These are phyloP conservation scores for Pseudoscleropodium purum DNA, from an alignment of 225 moss, liverwort and hornwort species.

Conservation along the genomic window DNA sequence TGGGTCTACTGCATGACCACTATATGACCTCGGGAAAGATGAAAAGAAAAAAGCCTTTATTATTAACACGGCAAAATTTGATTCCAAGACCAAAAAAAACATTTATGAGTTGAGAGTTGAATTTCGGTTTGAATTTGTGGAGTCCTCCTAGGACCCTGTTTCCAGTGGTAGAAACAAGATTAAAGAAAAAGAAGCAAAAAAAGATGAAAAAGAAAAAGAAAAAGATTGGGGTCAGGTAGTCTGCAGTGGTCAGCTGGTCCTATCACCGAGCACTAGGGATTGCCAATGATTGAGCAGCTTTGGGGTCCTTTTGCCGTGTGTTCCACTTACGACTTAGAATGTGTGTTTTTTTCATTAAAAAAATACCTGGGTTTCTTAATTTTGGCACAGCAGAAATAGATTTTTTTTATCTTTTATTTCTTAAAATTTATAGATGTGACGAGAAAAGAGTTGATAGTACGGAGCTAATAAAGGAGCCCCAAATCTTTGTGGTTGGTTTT, in stretches of 20 bases:
- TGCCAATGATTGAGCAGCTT: constrained; percentile 8
- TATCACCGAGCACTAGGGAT: neutral
- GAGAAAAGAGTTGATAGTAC: neutral
- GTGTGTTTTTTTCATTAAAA: neutral
- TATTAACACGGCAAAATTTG: neutral
- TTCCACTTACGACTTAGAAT: neutral
- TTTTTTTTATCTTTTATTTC: no score
- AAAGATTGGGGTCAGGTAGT: neutral
- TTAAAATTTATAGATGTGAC: no score
- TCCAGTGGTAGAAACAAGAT: neutral
- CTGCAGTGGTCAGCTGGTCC: neutral
- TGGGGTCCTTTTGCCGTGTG: neutral
- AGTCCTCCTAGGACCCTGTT: neutral
- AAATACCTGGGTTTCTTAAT: neutral
- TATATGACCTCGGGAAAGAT: neutral
- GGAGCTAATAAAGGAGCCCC: neutral
- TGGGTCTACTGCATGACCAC: no score
- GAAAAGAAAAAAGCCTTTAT: neutral
- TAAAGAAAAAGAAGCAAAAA: no score
- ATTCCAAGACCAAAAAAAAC: neutral
- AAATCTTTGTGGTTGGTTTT: neutral
- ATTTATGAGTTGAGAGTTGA: neutral
- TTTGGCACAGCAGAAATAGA: no score
- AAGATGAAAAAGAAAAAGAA: neutral
- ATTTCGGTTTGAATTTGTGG: neutral